Conservation (phyloP, 208 protist genomes). For the Tritrichomonas foetus region DNA sequence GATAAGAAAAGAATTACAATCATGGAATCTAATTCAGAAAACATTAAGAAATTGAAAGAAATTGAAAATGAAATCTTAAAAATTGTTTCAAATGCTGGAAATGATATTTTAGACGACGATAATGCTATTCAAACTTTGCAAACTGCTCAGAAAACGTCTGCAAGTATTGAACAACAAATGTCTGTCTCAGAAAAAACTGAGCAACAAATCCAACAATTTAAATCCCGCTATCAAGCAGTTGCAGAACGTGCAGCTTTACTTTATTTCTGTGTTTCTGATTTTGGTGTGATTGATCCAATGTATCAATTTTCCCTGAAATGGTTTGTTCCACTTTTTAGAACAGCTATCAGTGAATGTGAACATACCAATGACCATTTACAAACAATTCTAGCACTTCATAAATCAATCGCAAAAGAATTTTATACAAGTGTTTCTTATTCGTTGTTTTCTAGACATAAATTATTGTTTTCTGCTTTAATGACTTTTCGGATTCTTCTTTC, state of each 20-base stretch:
- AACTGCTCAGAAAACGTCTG: slow-evolving; percentile 65
- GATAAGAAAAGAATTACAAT: slow-evolving; percentile 84
- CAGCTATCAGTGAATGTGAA: background rate
- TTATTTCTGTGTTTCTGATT: slow-evolving; percentile 80
- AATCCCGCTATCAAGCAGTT: slow-evolving; percentile 77
- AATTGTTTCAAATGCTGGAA: slow-evolving; percentile 74
- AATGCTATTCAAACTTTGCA: slow-evolving; percentile 86
- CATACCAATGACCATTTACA: background rate
- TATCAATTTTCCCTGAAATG: slow-evolving; percentile 51
- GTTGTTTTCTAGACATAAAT: slow-evolving; percentile 95
- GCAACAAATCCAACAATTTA: slow-evolving; percentile 77
- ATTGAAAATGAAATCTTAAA: slow-evolving; percentile 90
- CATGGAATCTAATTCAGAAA: slow-evolving; percentile 89
- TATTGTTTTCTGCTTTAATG: slow-evolving; percentile 96
- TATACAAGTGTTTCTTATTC: slow-evolving; percentile 79
- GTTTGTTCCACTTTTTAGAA: slow-evolving; percentile 9
- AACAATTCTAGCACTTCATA: slow-evolving; percentile 48
- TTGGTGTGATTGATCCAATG: slow-evolving; percentile 60
- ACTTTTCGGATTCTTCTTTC: background rate
- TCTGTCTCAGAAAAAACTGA: slow-evolving; percentile 76
- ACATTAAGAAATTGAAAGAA: slow-evolving; percentile 91
- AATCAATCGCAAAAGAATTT: slow-evolving; percentile 76
- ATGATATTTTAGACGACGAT: slow-evolving; percentile 90
- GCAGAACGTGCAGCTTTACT: slow-evolving; percentile 78
- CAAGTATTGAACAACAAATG: slow-evolving; percentile 75